A percentile compares a stretch with the other conserved stretches of the same genome.
Conservation (phyloP, 2,329 filamentous ascomycete species). For the Colletotrichum lupini region DNA sequence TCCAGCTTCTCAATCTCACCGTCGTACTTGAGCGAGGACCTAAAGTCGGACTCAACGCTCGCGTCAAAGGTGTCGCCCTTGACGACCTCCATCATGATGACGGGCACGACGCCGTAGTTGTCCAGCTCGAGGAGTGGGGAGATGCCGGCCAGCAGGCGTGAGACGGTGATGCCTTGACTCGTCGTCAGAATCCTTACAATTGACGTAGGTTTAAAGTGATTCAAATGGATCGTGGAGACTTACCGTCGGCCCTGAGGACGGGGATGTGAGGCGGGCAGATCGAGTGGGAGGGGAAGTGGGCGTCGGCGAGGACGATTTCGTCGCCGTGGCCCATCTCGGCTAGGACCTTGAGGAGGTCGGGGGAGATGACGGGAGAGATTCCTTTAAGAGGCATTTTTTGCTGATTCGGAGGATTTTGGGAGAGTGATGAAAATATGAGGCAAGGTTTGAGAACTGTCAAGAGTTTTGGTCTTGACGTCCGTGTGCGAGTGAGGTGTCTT, state of each 20-base stretch:
- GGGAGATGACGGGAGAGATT: conserved; percentile 31
- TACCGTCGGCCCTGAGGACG: conserved; percentile 27
- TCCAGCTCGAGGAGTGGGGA: conserved; percentile 29
- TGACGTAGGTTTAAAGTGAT: too few relatives aligned
- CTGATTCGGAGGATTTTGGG: background rate
- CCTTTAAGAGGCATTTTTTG: conserved; percentile 19
- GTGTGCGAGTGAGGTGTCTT: background rate
- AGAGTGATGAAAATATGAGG: background rate
- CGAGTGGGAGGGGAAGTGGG: conserved; percentile 31
- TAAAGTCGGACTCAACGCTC: conserved; percentile 28
- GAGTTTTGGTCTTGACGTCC: background rate
- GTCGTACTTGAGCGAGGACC: conserved; percentile 19
- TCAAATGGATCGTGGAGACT: background rate
- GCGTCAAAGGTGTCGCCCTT: conserved; percentile 31
- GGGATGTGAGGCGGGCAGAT: conserved; percentile 32
- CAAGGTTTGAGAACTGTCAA: background rate
- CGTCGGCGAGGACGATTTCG: conserved; percentile 29
- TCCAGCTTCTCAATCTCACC: conserved; percentile 32
- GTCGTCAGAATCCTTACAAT: too few relatives aligned
- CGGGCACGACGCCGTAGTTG: conserved; percentile 32
- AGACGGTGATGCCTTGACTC: conserved; percentile 23
- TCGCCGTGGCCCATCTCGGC: conserved; percentile 33
- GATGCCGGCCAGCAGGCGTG: conserved; percentile 24
- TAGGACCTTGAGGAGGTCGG: conserved; percentile 33
- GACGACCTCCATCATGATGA: conserved; percentile 34